Evolutionary conservation across 768 basidiomycete genomes (phyloP).

Genomic region (Hemileccinum impolitum): DNA sequence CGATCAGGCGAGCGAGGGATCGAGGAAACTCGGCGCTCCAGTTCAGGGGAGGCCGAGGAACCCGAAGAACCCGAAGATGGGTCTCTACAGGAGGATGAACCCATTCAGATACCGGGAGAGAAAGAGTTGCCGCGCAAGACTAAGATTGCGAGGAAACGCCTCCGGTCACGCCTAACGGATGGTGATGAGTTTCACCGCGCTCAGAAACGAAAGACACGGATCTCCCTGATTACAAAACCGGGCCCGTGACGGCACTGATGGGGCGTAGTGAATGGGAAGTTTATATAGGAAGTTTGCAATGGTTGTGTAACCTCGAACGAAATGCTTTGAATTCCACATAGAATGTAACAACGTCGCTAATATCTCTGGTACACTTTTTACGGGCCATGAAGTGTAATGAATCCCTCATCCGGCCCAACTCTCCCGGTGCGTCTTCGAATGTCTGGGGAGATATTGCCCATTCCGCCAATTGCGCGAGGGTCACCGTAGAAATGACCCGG

Average conservation of each 20-base stretch:
- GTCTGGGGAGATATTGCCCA: constrained; percentile 36
- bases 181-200: constrained; percentile 10
- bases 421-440: constrained; percentile 30
- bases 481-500: constrained; percentile 41
- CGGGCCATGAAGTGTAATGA: constrained; percentile 30
- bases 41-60: constrained; percentile 11
- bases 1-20: neutral
- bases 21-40: neutral
- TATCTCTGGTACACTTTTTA: constrained; percentile 7
- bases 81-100: constrained; percentile 7
- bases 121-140: neutral
- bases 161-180: constrained; percentile 10
- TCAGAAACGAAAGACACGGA: constrained; percentile 16
- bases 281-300: neutral
- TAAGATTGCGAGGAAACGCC: constrained; percentile 12
- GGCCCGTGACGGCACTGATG: no score
- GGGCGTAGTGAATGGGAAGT: neutral
- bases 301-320: neutral
- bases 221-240: neutral
- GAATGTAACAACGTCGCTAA: neutral
- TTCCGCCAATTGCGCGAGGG: constrained; percentile 29
- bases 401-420: constrained; percentile 32
- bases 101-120: neutral
- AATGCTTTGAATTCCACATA: neutral
- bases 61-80: constrained; percentile 11